phyloP scores from a whole-genome alignment of 768 basidiomycete genomes.

The Leucogyrophana mollusca region DNA sequence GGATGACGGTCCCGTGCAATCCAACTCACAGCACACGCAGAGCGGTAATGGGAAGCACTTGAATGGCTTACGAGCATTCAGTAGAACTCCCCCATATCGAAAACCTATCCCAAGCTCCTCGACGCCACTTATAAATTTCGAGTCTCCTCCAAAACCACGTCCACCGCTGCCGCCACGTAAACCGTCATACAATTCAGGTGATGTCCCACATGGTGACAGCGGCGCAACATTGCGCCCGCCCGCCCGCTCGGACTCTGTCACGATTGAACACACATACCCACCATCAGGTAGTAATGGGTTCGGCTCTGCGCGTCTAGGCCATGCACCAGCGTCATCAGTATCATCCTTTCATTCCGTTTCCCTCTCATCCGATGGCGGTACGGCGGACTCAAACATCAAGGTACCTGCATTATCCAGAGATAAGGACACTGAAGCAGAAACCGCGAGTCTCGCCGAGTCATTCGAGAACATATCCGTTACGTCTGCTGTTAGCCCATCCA shows the following conservation, averaged over 20 bases:
- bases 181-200: constrained; percentile 50
- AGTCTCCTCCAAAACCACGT: constrained; percentile 45
- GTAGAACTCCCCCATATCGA: constrained; percentile 22
- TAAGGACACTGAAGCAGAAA: constrained; percentile 43
- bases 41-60: constrained; percentile 7
- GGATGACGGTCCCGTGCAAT: constrained; percentile 47
- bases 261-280: constrained; percentile 62
- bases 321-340: constrained; percentile 66
- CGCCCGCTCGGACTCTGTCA: constrained; percentile 45
- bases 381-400: constrained; percentile 26
- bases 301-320: constrained; percentile 36
- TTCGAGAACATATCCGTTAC: constrained; percentile 67
- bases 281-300: constrained; percentile 38
- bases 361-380: constrained; percentile 61
- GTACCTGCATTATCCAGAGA: constrained; percentile 50
- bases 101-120: constrained; percentile 10
- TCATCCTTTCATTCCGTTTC: constrained; percentile 86
- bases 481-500: constrained; percentile 51
- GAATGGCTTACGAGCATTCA: constrained; percentile 19
- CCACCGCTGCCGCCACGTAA: constrained; percentile 71
- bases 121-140: constrained; percentile 55
- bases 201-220: constrained; percentile 22
- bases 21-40: constrained; percentile 10
- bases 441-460: constrained; percentile 64
- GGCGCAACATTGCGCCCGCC: constrained; percentile 25